phyloP scores from a whole-genome alignment of 257 asterid species.

The Solanum dulcamara region DNA sequence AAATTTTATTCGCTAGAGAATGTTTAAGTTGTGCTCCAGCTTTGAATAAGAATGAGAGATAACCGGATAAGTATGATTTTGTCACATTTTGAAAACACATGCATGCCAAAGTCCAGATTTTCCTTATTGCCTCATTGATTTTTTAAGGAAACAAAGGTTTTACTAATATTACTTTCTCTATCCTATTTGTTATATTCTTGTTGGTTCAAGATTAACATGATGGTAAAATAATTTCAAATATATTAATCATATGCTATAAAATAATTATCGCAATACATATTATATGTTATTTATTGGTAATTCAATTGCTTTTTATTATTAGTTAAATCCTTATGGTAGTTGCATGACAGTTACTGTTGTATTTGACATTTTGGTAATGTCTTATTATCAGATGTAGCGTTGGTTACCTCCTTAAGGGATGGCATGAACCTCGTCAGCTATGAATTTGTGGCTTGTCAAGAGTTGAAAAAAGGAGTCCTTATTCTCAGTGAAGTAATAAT shows the following conservation, averaged over 20 bases:
- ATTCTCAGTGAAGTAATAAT: conserved; percentile 78
- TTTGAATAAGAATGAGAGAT: not conserved
- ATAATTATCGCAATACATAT: not conserved
- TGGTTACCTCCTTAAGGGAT: conserved; percentile 91
- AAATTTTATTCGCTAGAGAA: not conserved
- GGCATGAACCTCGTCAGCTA: conserved; percentile 99
- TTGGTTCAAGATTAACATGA: not conserved
- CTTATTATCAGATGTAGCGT: conserved; percentile 68
- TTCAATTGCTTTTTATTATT: not conserved
- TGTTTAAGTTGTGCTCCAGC: not conserved
- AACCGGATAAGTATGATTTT: not conserved
- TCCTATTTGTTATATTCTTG: not conserved
- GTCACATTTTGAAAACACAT: not conserved
- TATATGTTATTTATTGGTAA: not conserved
- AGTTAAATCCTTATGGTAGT: conserved; percentile 3
- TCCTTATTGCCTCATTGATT: not conserved
- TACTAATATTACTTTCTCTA: not conserved
- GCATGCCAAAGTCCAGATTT: not conserved
- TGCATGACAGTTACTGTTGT: conserved; percentile 3
- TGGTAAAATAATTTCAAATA: not conserved
- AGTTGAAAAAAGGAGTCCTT: conserved; percentile 80
- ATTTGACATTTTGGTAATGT: conserved; percentile 7
- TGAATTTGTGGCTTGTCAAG: conserved; percentile 98
- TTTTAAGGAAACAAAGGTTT: not conserved
- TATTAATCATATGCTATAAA: not conserved